Base-by-base conservation (phyloP, 2,329 filamentous ascomycete genomes). In the Stagonosporopsis vannaccii region DNA sequence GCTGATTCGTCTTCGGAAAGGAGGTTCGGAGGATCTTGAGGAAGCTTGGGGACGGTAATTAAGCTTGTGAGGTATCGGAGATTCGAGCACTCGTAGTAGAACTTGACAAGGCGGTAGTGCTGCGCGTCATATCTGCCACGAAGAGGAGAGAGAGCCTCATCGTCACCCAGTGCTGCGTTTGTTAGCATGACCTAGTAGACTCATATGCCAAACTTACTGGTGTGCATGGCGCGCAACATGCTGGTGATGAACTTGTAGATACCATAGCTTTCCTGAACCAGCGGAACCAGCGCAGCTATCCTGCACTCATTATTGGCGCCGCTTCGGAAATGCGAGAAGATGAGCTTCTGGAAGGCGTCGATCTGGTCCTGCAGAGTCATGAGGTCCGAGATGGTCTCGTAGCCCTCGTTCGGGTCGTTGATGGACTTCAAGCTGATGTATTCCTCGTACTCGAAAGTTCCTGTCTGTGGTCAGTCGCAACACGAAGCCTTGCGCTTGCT, bases 161-260 rank as follows among this genome's bases (percentile, higher is more conserved):
- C 90, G 69, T 99, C 95, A 52, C 95, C 94, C 12, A 95, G 95
- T 42, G 92, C 90, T 90, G 56, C 35, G 47, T 23, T 30, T 44
- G 51, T 68, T 63, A 68, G 62, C 28, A 17, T 19, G 15, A 13
- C 4, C 9, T 17, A 7, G 13, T 44, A 11, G 28, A 41, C 20
- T 40, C 28, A 35, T 6, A 20, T 5, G 33, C 33, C 12, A 1
- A 17, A 49, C 88, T 73, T 81, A 93, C 90, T 92, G 2, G 91
- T 94, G 75, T 99, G 94, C 93, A 99, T 97, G 15, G 95, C 95
- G 52, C 95, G 87, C 60, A 99, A 80, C 95, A 99, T 99, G 89
- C 95, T 99, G 0, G 95, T 99, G 63, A 97, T 93, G 76, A 99
- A 99, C 78, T 98, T 98, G 83, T 99, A 99, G 67, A 99, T 98